These are phyloP conservation scores for Syncephalis plumigaleata DNA, from an alignment of 371 early-diverging fungal species.

Conservation along the genomic window DNA sequence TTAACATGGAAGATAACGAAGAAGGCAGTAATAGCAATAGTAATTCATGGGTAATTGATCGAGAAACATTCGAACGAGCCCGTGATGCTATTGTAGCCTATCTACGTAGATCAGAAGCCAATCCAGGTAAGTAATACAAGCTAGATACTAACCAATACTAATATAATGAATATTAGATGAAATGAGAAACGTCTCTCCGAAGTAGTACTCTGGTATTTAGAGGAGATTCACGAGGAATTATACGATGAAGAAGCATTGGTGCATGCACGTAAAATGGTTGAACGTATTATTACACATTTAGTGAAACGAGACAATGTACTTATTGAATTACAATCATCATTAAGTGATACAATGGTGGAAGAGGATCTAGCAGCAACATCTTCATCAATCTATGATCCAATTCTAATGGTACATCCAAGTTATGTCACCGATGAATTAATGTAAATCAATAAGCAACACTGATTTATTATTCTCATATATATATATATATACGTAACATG, in stretches of 20 bases:
- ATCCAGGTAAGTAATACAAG: conserved; percentile 7
- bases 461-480: too few species aligned
- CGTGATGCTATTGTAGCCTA: conserved; percentile 46
- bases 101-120: conserved; percentile 27
- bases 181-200: conserved; percentile 12
- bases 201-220: conserved; percentile 70
- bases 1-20: too few species aligned
- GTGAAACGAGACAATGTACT: conserved; percentile 17
- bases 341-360: too few species aligned
- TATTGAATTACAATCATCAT: not conserved
- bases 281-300: conserved; percentile 62
- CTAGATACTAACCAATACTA: not conserved
- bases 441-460: too few species aligned
- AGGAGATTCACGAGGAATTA: conserved; percentile 49
- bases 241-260: conserved; percentile 48
- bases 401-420: too few species aligned
- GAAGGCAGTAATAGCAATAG: too few species aligned
- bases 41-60: conserved; percentile 22
- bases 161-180: too few species aligned
- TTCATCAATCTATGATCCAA: too few species aligned
- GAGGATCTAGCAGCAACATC: too few species aligned
- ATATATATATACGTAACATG: too few species aligned
- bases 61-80: conserved; percentile 66
- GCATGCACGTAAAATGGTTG: conserved; percentile 42
- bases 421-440: too few species aligned